Conservation (phyloP, 371 early-diverging fungal genomes). For the Mucor mucedo region DNA sequence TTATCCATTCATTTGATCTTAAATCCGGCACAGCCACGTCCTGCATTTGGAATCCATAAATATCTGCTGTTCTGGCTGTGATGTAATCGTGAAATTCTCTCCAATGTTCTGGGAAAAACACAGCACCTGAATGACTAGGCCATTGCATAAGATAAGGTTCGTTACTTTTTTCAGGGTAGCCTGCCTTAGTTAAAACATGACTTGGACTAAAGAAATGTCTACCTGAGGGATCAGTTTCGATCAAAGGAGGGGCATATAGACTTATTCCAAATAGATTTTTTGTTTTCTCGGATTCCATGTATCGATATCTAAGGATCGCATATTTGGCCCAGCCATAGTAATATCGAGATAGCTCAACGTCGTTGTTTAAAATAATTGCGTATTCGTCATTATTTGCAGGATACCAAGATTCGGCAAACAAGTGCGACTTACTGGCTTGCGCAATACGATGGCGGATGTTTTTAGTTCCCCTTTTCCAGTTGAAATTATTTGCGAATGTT, state of each 20-base stretch:
- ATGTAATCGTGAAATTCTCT: conserved; percentile 71
- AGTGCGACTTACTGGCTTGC: conserved; percentile 55
- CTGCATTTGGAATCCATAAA: conserved; percentile 10
- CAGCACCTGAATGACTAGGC: conserved; percentile 56
- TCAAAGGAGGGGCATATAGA: conserved; percentile 58
- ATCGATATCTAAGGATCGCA: conserved; percentile 60
- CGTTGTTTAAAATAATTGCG: conserved; percentile 61
- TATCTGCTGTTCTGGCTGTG: conserved; percentile 57
- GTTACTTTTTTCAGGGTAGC: neutral
- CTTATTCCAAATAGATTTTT: conserved; percentile 56
- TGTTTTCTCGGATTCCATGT: conserved; percentile 31
- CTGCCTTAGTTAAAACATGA: neutral
- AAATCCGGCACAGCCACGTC: conserved; percentile 1
- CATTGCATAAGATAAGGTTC: conserved; percentile 48
- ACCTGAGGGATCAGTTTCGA: conserved; percentile 43
- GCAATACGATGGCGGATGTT: conserved; percentile 60
- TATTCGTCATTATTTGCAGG: conserved; percentile 63
- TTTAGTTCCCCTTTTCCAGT: conserved; percentile 59
- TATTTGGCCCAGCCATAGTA: conserved; percentile 68
- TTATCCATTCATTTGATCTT: conserved; percentile 60
- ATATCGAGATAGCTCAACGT: conserved; percentile 60
- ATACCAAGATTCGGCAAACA: conserved; percentile 70
- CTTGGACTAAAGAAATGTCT: conserved; percentile 14
- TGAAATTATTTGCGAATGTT: conserved; percentile 50
- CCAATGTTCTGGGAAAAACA: conserved; percentile 74